Evolutionary conservation across 106 monocot genomes (phyloP), one percentile per base, ranked within the genome.

Genomic region (Allium fistulosum): DNA sequence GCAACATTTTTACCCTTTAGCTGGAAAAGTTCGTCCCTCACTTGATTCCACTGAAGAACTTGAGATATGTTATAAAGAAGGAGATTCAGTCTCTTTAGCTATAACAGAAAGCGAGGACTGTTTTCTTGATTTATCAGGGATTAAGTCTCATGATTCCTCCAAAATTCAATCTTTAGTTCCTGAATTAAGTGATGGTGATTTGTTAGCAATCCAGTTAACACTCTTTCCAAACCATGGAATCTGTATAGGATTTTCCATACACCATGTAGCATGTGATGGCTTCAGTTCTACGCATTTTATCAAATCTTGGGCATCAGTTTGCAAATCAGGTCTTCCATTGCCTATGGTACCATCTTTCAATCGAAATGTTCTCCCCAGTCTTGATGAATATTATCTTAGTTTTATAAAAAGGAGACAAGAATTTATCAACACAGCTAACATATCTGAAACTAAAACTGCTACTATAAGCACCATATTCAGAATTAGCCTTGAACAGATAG

Each of bases 191-290:
- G 53, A 53, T 9, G 53, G 0, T 49, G 53, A 68, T 53, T 53
- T 53, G 53, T 13, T 76, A 46, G 67, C 83, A 10, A 7, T 84
- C 15, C 80, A 63, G 59, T 58, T 62, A 46, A 78, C 78, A 0
- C 45, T 79, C 14, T 79, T 79, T 63, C 73, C 79, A 11, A 50
- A 63, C 58, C 61, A 55, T 13, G 79, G 79, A 61, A 18, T 79
- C 48, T 57, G 61, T 53, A 0, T 79, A 16, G 79, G 72, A 2
- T 15, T 74, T 22, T n/a, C 52, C 27, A 12, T 52, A 8, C 72
- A 66, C 72, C 79, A 79, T 26, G 61, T 58, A 2, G 67, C 46
- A 14, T 72, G 72, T 55, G 72, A 65, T 48, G 72, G 79, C 62
- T 51, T 61, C 26, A 73, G 68, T 69, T 73, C 79, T 50, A 74